phyloP scores from a whole-genome alignment of 345 rosid species.

The Rhodomyrtus tomentosa region DNA sequence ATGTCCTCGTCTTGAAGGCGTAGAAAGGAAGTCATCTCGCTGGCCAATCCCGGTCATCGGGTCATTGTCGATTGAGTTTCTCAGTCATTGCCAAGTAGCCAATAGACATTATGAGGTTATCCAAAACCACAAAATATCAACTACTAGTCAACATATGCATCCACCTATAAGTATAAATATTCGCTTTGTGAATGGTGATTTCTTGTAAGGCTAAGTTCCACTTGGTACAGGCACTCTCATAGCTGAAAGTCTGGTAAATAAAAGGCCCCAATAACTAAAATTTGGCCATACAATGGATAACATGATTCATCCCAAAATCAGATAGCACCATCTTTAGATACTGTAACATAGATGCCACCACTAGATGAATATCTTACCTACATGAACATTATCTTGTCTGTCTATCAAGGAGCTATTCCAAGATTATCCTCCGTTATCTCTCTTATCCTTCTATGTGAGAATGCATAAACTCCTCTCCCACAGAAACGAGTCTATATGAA shows the following conservation, averaged over 20 bases:
- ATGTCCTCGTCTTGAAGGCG: neutral
- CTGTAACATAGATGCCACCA: no score
- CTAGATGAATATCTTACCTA: no score
- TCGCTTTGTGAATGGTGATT: neutral
- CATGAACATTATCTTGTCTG: no score
- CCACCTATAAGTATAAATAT: neutral
- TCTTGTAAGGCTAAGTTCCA: neutral
- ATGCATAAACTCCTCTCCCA: neutral
- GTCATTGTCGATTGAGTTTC: neutral
- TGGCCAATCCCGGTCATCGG: neutral
- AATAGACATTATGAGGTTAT: neutral
- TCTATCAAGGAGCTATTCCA: no score
- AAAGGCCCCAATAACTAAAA: neutral
- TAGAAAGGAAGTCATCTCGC: neutral
- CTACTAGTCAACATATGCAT: neutral
- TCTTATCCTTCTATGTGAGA: neutral
- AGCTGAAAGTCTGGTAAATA: neutral
- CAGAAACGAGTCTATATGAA: neutral
- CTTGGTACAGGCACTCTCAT: neutral
- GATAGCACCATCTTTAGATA: no score
- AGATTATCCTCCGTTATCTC: no score
- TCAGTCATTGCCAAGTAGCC: neutral
- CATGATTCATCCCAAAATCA: no score
- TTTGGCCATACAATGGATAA: neutral
- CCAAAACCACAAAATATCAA: neutral